Evolutionary conservation across 441 rosid genomes (phyloP).

Genomic region (Eruca vesicaria): DNA sequence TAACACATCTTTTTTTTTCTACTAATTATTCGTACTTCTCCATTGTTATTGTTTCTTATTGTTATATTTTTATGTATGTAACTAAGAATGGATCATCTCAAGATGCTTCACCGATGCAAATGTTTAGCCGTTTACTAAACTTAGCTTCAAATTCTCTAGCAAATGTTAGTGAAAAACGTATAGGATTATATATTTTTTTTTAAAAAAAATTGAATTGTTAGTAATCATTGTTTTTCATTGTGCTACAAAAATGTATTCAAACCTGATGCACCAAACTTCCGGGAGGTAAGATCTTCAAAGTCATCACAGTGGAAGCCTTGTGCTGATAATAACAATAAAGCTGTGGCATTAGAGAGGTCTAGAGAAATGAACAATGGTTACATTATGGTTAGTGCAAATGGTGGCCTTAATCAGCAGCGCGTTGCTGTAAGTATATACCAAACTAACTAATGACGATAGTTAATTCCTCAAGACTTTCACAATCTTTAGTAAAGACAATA

Average conservation of each 20-base stretch:
- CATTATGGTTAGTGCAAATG: slow-evolving; percentile 81
- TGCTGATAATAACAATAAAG: slow-evolving; percentile 47
- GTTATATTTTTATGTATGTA: slow-evolving; percentile 2
- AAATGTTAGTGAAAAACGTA: slow-evolving; percentile 50
- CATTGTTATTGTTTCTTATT: not conserved
- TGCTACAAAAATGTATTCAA: slow-evolving; percentile 54
- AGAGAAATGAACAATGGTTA: slow-evolving; percentile 55
- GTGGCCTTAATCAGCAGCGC: slow-evolving; percentile 94
- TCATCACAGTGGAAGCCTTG: slow-evolving; percentile 81
- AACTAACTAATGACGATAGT: not conserved
- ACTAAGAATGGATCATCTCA: slow-evolving; percentile 39
- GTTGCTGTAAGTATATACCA: slow-evolving; percentile 72
- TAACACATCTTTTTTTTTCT: not conserved
- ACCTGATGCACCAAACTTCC: slow-evolving; percentile 47
- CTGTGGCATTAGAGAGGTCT: slow-evolving; percentile 41
- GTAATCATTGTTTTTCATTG: not conserved
- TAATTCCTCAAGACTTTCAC: not conserved
- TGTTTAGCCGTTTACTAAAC: slow-evolving; percentile 67
- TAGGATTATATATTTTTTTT: not conserved
- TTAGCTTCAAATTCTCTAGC: slow-evolving; percentile 66
- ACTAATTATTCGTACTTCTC: not conserved
- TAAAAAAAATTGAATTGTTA: not conserved
- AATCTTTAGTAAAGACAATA: not conserved
- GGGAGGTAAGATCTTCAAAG: slow-evolving; percentile 56
- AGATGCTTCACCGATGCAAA: slow-evolving; percentile 50